Base-by-base conservation (phyloP, 176 grass and related monocot genomes). In the Rhynchospora breviuscula region DNA sequence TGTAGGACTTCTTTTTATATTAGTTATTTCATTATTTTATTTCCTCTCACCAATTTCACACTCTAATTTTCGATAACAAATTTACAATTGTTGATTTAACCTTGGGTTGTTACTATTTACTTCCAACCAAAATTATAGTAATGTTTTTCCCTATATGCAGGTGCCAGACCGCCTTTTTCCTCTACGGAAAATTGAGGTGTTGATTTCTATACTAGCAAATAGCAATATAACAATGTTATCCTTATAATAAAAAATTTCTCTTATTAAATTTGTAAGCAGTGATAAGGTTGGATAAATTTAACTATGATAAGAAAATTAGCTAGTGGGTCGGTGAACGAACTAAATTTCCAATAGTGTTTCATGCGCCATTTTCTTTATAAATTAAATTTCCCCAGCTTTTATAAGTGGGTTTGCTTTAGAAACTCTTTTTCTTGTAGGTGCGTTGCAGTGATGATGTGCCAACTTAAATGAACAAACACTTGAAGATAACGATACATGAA, bases 361-460 rank as follows among this genome's bases (percentile, higher is more conserved):
- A 35, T 2, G 31, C 43, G 29, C 15, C 33, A 18, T 69, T 51
- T 77, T 76, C 67, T 47, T 71, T 71, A 8, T 71, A 48, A 76
- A 76, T 76, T 8, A 77, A 15, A 14, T 49, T 8, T 47, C 10
- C 10, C 4, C 19, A 26, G 12, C 72, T 31, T 77, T 77, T 77
- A 31, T 77, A 6, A 77, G 73, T 77, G 73, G 73, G 22, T 77
- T 77, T 77, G 73, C 73, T 77, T 77, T 77, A 56, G 0, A 33
- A 33, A 31, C 73, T 14, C 26, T 75, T 77, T 77, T 54, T 31
- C 0, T 77, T 23, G 73, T 29, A 52, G 22, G 49, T 77, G 73
- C 49, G 49, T 56, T 56, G 15, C 5, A 56, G 21, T 1, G 48
- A 29, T 1, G 48, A 54, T 29, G 73, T 56, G 49, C 73, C 73